Conservation (phyloP, 306 rosid species). For the Casuarina equisetifolia region DNA sequence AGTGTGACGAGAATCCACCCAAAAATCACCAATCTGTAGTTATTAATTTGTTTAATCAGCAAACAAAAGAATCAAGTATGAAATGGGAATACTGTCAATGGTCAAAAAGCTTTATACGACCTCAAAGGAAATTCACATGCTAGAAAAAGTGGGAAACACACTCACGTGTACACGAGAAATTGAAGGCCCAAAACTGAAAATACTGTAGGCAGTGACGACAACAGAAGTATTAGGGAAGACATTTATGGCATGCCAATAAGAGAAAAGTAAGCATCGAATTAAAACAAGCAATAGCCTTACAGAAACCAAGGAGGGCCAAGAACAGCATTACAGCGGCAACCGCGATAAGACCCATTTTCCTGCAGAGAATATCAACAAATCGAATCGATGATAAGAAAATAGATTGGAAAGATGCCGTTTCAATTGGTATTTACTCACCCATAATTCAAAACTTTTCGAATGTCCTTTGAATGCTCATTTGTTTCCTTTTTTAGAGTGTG, state of each 20-base stretch:
- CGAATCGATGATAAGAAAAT: not conserved
- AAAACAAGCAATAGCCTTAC: slow-evolving; percentile 37
- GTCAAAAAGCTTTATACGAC: not conserved
- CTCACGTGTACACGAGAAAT: slow-evolving; percentile 66
- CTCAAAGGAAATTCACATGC: not conserved
- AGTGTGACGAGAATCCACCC: slow-evolving; percentile 5
- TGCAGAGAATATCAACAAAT: slow-evolving; percentile 24
- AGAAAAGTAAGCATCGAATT: not conserved
- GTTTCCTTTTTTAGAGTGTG: slow-evolving; percentile 21
- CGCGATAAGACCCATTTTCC: slow-evolving; percentile 45
- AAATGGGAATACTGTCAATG: not conserved
- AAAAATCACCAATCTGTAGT: not conserved
- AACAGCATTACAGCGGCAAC: slow-evolving; percentile 57
- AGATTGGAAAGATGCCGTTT: not conserved
- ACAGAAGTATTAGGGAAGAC: slow-evolving; percentile 10
- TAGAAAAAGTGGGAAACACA: slow-evolving; percentile 1
- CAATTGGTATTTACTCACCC: slow-evolving; percentile 18
- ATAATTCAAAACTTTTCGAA: slow-evolving; percentile 20
- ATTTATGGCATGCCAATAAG: not conserved
- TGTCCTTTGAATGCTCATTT: slow-evolving; percentile 16
- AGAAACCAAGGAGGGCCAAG: slow-evolving; percentile 51
- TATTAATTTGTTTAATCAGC: not conserved
- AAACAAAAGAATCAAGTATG: not conserved
- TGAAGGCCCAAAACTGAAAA: slow-evolving; percentile 58
- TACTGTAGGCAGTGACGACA: slow-evolving; percentile 41